Evolutionary conservation across 2,329 filamentous ascomycete genomes (phyloP), one percentile per base, ranked within the genome.

Genomic region (Bipolaris victoriae): DNA sequence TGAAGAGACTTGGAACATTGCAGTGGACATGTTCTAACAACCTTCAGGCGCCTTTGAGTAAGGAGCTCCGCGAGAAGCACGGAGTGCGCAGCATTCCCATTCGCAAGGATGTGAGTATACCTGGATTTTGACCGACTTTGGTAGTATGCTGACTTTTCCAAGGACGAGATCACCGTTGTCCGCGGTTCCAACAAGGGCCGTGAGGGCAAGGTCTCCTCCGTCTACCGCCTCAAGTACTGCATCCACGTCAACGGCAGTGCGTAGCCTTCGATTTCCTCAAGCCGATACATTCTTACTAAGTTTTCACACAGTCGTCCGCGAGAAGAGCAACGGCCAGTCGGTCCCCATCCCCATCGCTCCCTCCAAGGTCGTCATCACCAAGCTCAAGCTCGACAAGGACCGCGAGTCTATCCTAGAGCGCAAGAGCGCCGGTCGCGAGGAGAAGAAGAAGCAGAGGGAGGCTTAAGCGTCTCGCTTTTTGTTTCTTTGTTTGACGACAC

Each of bases 51-150:
- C 75, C 74, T 56, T 64, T 76, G 66, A 76, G 75, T 74, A 77
- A 97, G 87, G 95, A 99, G 86, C 88, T 99, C 80, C 90, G 92
- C 79, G 93, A 97, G 84, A 95, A 99, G 89, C 91, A 99, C 90
- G 96, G 96, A 83, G 95, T 97, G 86, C 71, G 90, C 64, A 73
- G 72, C 81, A 96, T 97, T 81, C 95, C 94, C 79, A 88, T 98
- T 85, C 92, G 94, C 85, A 97, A 97, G 85, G 94, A 97, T 62
- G 73, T 76, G 70, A 67, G 72, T 68, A 61, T 51, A 79, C 91
- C 11, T 33, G 13, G 20, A 18, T 48, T 43, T 9, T 46, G 18
- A 47, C 41, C 58, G 15, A 20, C 46, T 22, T 40, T 52, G 51
- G 50, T 39, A 49, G 60, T 54, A 55, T 69, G 68, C 70, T 76